These are phyloP conservation scores for Stephania cephalantha DNA, from an alignment of 164 flowering plant species.

Conservation along the genomic window DNA sequence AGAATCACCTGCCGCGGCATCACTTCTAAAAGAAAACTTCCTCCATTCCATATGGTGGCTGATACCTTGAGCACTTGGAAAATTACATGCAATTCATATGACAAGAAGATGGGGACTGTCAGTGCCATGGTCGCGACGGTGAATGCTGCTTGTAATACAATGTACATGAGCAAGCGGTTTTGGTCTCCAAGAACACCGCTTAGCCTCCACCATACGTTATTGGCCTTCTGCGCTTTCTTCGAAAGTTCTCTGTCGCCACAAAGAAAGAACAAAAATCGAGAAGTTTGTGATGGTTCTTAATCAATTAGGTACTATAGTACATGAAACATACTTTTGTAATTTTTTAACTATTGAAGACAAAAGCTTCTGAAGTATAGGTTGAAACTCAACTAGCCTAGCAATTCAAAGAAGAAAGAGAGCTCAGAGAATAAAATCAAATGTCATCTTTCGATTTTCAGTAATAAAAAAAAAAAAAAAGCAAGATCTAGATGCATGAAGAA, in stretches of 20 bases:
- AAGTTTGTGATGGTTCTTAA: background rate
- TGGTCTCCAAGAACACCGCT: constrained; percentile 93
- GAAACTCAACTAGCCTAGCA: too few species aligned
- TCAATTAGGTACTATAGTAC: background rate
- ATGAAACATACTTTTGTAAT: too few species aligned
- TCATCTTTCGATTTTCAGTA: background rate
- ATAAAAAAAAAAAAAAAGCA: too few species aligned
- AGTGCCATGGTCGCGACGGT: constrained; percentile 92
- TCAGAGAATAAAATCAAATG: too few species aligned
- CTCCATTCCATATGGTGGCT: constrained; percentile 91
- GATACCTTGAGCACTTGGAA: constrained; percentile 89
- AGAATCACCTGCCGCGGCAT: constrained; percentile 91
- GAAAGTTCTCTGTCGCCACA: constrained; percentile 69
- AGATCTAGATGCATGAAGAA: background rate
- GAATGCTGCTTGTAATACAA: constrained; percentile 67
- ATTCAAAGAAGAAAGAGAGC: too few species aligned
- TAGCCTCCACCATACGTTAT: constrained; percentile 88
- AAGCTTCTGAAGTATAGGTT: too few species aligned
- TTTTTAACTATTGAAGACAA: too few species aligned
- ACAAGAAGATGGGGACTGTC: constrained; percentile 87
- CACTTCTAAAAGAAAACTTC: constrained; percentile 84
- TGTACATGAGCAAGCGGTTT: constrained; percentile 83
- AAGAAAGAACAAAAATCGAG: background rate
- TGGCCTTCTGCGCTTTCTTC: constrained; percentile 88
- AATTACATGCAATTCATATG: constrained; percentile 54